Evolutionary conservation across 257 asterid species (phyloP), one percentile per base, ranked within the genome.

Genomic region (Nicotiana tabacum): DNA sequence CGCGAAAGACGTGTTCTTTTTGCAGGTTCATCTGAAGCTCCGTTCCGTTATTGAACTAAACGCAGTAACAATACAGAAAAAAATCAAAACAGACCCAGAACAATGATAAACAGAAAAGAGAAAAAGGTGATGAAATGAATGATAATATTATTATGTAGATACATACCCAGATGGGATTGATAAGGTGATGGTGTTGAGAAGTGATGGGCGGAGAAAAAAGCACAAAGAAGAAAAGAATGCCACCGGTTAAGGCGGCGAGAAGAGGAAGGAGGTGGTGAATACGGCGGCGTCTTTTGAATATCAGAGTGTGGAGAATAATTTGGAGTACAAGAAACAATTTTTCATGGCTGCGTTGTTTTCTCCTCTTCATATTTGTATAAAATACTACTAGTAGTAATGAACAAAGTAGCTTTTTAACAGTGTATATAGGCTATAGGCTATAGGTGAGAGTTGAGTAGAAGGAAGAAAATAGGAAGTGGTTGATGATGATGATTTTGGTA

Each of bases 251-350:
- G 43, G 92, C 90, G 58, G 91, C 84, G 48, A 87, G 53, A 11
- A 90, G 81, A 6, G 93, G 94, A 24, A 87, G 84, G 64, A 89
- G 77, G 60, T 64, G 91, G 46, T 77, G 87, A 83, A 86, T 56
- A 65, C 83, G 89, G 60, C 90, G 92, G 61, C 90, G 93, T 37
- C 90, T 91, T 37, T 85, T 89, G 86, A 83, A 77, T 32, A 89
- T 65, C 12, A 90, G 43, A 0, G 89, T 88, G n/a, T 87, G 92
- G 48, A 90, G 4, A 82, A 91, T 58, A 29, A 39, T 82, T 77
- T 88, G 90, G 18, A 90, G 56, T 0, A 84, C 90, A 81, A 86
- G 82, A 66, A 88, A 83, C 58, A 84, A 56, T 6, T 29, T 5
- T 51, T 56, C 57, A 35, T 82, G 37, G 76, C 18, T 46, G 6